A percentile compares a stretch with the other conserved stretches of the same genome.
These are phyloP conservation scores for Colletotrichum gloeosporioides DNA, from an alignment of 2,329 filamentous ascomycete species.

Conservation along the genomic window DNA sequence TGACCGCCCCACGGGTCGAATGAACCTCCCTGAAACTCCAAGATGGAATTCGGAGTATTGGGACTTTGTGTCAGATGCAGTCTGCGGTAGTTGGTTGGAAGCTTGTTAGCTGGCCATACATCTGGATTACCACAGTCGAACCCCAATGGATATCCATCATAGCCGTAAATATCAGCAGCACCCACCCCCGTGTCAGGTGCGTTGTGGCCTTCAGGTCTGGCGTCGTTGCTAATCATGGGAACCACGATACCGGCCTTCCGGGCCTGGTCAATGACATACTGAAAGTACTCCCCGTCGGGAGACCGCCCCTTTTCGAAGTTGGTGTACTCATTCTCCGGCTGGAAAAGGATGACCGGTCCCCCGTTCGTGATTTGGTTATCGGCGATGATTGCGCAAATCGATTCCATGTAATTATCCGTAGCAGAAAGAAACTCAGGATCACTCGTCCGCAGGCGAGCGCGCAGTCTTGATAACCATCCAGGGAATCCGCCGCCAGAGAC, in stretches of 20 bases:
- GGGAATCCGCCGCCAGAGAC: slow-evolving; percentile 79
- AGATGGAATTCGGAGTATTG: slow-evolving; percentile 64
- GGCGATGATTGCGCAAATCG: slow-evolving; percentile 62
- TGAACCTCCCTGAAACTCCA: slow-evolving; percentile 74
- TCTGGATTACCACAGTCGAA: slow-evolving; percentile 64
- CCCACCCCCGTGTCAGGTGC: slow-evolving; percentile 63
- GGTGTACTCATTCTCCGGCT: slow-evolving; percentile 85
- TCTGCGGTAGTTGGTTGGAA: slow-evolving; percentile 51
- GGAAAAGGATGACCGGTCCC: slow-evolving; percentile 78
- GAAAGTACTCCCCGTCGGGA: slow-evolving; percentile 72
- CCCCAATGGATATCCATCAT: slow-evolving; percentile 67
- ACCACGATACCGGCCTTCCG: slow-evolving; percentile 73
- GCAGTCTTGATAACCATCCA: slow-evolving; percentile 77
- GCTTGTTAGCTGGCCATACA: slow-evolving; percentile 31
- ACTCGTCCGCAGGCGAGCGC: slow-evolving; percentile 67
- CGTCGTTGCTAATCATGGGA: slow-evolving; percentile 79
- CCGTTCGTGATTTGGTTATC: slow-evolving; percentile 83
- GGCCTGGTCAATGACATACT: slow-evolving; percentile 72
- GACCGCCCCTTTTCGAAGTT: slow-evolving; percentile 42
- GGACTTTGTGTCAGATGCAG: slow-evolving; percentile 55
- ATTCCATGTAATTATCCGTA: slow-evolving; percentile 69
- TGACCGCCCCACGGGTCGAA: slow-evolving; percentile 79
- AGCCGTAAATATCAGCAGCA: slow-evolving; percentile 40
- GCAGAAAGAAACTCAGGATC: slow-evolving; percentile 67
- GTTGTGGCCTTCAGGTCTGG: slow-evolving; percentile 62